Evolutionary conservation across 2,329 filamentous ascomycete species (phyloP), one percentile per base, ranked within the genome.

Genomic region (Fusarium sp.): DNA sequence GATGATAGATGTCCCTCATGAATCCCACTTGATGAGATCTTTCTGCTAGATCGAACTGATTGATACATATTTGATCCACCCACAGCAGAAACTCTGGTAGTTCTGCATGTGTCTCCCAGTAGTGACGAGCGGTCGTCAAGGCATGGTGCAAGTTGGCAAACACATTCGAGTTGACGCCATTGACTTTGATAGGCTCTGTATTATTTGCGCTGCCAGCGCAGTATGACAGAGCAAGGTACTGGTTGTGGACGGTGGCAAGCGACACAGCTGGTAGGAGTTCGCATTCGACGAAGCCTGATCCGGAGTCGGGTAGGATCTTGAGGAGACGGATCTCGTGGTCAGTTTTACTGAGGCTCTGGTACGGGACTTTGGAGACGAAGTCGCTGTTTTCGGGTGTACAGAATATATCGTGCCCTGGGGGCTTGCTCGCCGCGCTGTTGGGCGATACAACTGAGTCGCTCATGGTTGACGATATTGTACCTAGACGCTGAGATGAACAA

Each of bases 11-110:
- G 0, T 62, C 30, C 2, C 38, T 62, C 65, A 67, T 67, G 4
- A 67, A 67, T 0, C 65, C 40, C 3, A 67, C 65, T 15, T 67
- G 65, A 6, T 67, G 65, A 2, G 62, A 67, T 29, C 65, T 45
- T 12, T 67, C 65, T 0, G 25, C 8, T 0, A 67, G 38, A 25
- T 67, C 38, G 1, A 20, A 20, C 13, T 67, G 65, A 3, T 67
- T 62, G 22, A 67, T 67, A 5, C 65, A 67, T 4, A 67, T 38
- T 8, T 67, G 65, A 24, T 67, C 65, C 0, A 45, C 52, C 65
- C 65, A 67, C 2, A 67, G 18, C 2, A 67, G 11, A 0, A 67
- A 13, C 4, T 53, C 46, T 3, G 16, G 1, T 6, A 38, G 10
- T 1, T 15, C 2, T 0, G n/a, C 4, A 1, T 49, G 20, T 1